Base-by-base conservation (phyloP, 1,284 basidiomycete species). In the Butyriboletus appendiculatus region DNA sequence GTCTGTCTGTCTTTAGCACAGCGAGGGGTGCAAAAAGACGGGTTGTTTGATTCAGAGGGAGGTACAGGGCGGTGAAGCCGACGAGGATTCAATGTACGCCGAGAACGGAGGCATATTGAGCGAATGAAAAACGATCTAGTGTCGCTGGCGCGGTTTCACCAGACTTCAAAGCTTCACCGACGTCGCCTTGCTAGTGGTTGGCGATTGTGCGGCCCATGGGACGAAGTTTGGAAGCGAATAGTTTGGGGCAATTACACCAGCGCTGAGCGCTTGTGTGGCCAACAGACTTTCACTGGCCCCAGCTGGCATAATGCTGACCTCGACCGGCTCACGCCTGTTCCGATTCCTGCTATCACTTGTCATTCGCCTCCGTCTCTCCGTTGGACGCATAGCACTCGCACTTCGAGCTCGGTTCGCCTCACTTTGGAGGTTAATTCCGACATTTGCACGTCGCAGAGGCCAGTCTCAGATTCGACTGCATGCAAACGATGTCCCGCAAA, bases 31-130 rank as follows among this genome's bases (percentile, higher is more conserved):
- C 71, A 59, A 81, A 71, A 48, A 82, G 70, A 18, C 76, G 71
- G 0, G 81, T 75, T 3, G 82, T 84, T 43, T 83, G n/a, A n/a
- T n/a, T n/a, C n/a, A n/a, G 83, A 15, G 86, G 90, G n/a, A 89
- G 76, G 63, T 84, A 85, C 47, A 90, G n/a, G n/a, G n/a, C n/a
- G n/a, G n/a, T n/a, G n/a, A n/a, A n/a, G n/a, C n/a, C n/a, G n/a
- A n/a, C n/a, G n/a, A n/a, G n/a, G n/a, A n/a, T n/a, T n/a, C n/a
- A n/a, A n/a, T n/a, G n/a, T n/a, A n/a, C n/a, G n/a, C n/a, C n/a
- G n/a, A n/a, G n/a, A n/a, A n/a, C n/a, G n/a, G n/a, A n/a, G n/a
- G n/a, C n/a, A n/a, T n/a, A n/a, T n/a, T n/a, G n/a, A n/a, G n/a
- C n/a, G n/a, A n/a, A n/a, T n/a, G n/a, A n/a, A n/a, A n/a, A n/a